Conservation (phyloP, 345 rosid species). For the Pelargonium nanum region DNA sequence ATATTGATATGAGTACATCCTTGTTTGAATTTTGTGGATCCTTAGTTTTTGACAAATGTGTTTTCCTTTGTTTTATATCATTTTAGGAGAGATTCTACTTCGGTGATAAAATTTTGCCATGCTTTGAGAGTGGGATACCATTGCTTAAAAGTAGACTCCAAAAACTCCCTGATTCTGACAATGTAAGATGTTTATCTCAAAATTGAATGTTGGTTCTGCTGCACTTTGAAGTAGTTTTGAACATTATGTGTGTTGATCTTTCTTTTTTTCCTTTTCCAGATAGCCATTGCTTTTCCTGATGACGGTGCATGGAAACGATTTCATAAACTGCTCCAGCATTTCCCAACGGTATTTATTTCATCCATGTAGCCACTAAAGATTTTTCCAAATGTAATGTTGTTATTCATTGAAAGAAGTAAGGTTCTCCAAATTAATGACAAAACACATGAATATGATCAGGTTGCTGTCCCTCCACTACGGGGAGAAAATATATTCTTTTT, state of each 20-base stretch:
- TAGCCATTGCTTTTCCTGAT: conserved; percentile 96
- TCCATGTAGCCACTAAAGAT: conserved; percentile 1
- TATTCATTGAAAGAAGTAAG: not conserved
- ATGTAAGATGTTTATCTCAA: conserved; percentile 32
- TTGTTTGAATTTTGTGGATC: not conserved
- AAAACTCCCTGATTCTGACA: conserved; percentile 82
- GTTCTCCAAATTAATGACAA: not conserved
- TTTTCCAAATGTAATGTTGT: not conserved
- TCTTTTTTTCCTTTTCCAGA: conserved; percentile 35
- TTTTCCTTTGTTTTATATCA: conserved; percentile 4
- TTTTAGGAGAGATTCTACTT: conserved; percentile 92
- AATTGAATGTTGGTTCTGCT: not conserved
- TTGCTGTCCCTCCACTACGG: not conserved
- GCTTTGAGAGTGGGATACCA: conserved; percentile 94
- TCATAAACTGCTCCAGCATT: conserved; percentile 95
- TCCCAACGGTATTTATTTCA: conserved; percentile 60
- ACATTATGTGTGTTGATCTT: not conserved
- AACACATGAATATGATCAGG: not conserved
- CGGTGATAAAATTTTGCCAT: conserved; percentile 83
- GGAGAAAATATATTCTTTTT: not conserved
- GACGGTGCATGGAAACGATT: conserved; percentile 99
- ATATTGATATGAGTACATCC: not conserved
- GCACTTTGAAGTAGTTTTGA: not conserved
- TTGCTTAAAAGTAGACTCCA: conserved; percentile 79
- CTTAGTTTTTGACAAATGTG: not conserved